Evolutionary conservation across 306 rosid species (phyloP), one percentile per base, ranked within the genome.

Genomic region (Sicyos baderoa): DNA sequence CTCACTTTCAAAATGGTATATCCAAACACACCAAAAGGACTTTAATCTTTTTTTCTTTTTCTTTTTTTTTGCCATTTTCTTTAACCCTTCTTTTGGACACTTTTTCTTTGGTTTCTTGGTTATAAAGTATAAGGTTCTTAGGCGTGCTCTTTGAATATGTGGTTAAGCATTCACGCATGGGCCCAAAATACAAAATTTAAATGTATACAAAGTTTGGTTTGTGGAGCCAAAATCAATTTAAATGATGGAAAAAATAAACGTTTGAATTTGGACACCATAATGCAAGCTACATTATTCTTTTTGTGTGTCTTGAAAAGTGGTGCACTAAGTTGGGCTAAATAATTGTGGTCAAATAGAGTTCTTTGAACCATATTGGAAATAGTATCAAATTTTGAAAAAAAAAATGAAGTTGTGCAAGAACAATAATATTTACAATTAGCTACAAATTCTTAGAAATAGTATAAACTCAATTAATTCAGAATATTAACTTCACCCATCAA

Each of bases 201-300:
- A 63, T 63, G 51, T 22, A 22, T 2, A 6, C 0, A 10, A 2
- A 18, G 52, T 42, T 63, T 19, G 52, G 49, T 61, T 17, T 37
- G 68, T 61, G 68, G 68, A 61, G 68, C 68, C 68, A 61, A 61
- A 61, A 35, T 35, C 68, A 61, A n/a, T 35, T 61, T 37, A 61
- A 61, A 54, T n/a, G 5, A 37, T 35, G 42, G 25, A 61, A 37
- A 61, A 37, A 37, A 61, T 13, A 61, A 35, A 6, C 12, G 25
- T 35, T 35, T 61, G 49, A 61, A 32, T 61, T 61, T 61, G 49
- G 49, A 61, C 68, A 61, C 21, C 66, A 59, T 29, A 3, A 29
- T 59, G 22, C 22, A 29, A 7, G 4, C 1, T 29, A 32, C 40
- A 42, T 59, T 59, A n/a, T 59, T 59, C 47, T 32, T 59, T 37